Conservation (phyloP, 345 rosid genomes). For the Erodium maritimum region DNA sequence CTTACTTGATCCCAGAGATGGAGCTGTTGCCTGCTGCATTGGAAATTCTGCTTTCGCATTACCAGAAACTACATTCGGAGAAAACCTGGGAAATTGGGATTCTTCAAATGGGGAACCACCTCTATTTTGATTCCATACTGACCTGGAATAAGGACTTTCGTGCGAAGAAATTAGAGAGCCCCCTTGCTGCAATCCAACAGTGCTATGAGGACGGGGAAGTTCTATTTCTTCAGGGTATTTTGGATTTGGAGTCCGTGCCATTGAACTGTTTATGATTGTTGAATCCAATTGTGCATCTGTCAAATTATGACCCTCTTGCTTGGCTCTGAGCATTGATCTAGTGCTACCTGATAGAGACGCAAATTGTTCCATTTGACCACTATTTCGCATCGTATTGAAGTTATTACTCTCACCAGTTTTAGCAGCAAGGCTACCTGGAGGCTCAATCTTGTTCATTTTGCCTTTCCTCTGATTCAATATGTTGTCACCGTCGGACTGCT, state of each 20-base stretch:
- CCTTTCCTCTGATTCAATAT: conserved; percentile 39
- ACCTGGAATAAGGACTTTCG: conserved; percentile 29
- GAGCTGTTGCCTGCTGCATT: conserved; percentile 23
- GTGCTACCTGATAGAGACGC: conserved; percentile 16
- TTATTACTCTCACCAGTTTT: conserved; percentile 27
- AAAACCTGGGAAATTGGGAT: conserved; percentile 39
- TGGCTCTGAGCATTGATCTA: conserved; percentile 17
- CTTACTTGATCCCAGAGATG: conserved; percentile 33
- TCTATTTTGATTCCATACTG: conserved; percentile 33
- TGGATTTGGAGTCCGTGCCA: conserved; percentile 12
- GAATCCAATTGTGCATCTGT: conserved; percentile 18
- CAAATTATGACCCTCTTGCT: conserved; percentile 18
- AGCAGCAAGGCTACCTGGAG: conserved; percentile 30
- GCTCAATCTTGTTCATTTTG: conserved; percentile 54
- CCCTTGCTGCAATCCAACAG: conserved; percentile 31
- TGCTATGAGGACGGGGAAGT: conserved; percentile 23
- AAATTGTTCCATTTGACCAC: conserved; percentile 28
- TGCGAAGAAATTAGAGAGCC: conserved; percentile 19
- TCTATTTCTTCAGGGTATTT: conserved; percentile 30
- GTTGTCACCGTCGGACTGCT: conserved; percentile 35
- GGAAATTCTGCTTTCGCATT: conserved; percentile 22
- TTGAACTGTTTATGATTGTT: conserved; percentile 9
- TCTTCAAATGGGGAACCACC: conserved; percentile 31
- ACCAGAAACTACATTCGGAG: conserved; percentile 28
- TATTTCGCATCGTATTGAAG: conserved; percentile 20